Conservation (phyloP, 176 grass and related monocot species). For the Otatea glauca region DNA sequence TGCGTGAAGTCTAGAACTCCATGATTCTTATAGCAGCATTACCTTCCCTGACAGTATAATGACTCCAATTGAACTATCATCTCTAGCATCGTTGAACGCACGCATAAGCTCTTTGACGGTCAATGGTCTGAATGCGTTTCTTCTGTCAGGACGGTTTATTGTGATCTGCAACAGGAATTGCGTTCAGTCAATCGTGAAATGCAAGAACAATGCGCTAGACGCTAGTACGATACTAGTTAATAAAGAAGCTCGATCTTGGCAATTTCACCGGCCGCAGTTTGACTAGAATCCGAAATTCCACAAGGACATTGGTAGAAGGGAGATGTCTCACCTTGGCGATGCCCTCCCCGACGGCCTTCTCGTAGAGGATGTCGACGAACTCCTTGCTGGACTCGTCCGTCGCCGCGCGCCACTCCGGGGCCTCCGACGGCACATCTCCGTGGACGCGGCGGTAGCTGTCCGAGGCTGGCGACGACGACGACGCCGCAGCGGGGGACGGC, state of each 20-base stretch:
- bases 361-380: constrained; percentile 84
- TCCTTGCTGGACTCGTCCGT: constrained; percentile 72
- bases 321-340: constrained; percentile 75
- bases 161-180: constrained; percentile 65
- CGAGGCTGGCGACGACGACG: constrained; percentile 48
- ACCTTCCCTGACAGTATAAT: constrained; percentile 88
- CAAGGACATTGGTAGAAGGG: background rate
- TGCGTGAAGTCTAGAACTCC: background rate
- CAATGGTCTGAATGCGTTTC: constrained; percentile 89
- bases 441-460: constrained; percentile 78
- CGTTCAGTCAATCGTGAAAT: constrained; percentile 13
- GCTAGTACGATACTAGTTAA: background rate
- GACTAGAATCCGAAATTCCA: background rate
- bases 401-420: constrained; percentile 60
- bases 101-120: constrained; percentile 93
- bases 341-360: constrained; percentile 80
- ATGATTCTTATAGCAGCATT: constrained; percentile 4
- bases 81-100: constrained; percentile 86
- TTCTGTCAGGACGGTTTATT: constrained; percentile 85
- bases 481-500: constrained; percentile 10
- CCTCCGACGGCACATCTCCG: constrained; percentile 62
- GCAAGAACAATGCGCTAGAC: background rate
- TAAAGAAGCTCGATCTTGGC: background rate
- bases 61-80: constrained; percentile 80
- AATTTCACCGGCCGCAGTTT: background rate